Conservation (phyloP, 2,329 filamentous ascomycete species). For the Cercospora citrullina region DNA sequence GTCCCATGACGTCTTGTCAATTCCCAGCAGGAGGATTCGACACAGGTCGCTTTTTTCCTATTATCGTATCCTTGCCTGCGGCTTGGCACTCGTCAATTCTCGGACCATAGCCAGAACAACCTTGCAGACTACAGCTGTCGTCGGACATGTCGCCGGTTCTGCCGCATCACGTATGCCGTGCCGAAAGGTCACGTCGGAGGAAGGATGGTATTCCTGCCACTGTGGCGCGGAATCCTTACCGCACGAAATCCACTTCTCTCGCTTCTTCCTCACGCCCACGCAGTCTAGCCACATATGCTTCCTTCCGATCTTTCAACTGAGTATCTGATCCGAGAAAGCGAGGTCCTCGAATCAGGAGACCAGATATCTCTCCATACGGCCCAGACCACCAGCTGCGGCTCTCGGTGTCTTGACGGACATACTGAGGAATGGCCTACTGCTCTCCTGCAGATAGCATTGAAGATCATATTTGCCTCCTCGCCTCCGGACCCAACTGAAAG, state of each 20-base stretch:
- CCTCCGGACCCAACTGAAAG: background rate
- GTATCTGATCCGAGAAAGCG: background rate
- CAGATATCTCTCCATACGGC: background rate
- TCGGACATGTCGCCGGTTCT: background rate
- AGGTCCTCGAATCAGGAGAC: background rate
- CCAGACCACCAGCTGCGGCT: background rate
- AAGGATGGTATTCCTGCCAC: background rate
- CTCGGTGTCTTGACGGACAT: constrained; percentile 7
- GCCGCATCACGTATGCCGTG: background rate
- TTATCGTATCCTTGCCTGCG: background rate
- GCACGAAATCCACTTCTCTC: background rate
- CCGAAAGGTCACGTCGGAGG: background rate
- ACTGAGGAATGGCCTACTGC: background rate
- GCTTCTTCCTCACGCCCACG: background rate
- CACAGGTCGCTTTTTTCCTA: background rate
- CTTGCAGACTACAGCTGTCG: background rate
- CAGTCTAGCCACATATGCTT: background rate
- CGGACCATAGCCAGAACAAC: background rate
- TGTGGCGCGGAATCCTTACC: background rate
- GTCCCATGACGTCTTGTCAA: background rate
- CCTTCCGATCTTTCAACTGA: background rate
- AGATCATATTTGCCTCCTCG: background rate
- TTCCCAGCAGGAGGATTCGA: background rate
- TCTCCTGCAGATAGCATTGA: background rate
- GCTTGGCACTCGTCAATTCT: background rate